A percentile compares a stretch with the other conserved stretches of the same genome.
phyloP scores from a whole-genome alignment of 768 basidiomycete species.

The Termitomyces sp. region DNA sequence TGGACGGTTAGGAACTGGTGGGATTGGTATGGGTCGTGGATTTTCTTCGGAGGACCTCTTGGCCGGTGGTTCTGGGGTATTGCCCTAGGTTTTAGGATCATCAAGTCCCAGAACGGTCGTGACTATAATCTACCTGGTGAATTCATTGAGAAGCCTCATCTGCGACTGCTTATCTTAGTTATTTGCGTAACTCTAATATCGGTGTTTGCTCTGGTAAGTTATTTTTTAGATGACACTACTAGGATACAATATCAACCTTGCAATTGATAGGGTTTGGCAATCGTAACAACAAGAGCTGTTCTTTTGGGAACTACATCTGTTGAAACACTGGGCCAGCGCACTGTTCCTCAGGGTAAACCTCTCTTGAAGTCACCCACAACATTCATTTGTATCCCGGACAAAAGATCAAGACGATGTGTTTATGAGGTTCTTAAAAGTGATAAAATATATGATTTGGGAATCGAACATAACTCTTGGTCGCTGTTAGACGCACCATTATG shows the following conservation, averaged over 20 bases:
- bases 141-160: conserved; percentile 31
- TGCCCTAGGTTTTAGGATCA: conserved; percentile 28
- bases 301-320: conserved; percentile 30
- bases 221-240: no score
- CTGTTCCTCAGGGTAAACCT: conserved; percentile 7
- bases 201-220: conserved; percentile 30
- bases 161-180: conserved; percentile 24
- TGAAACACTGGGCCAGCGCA: conserved; percentile 16
- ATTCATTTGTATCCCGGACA: conserved; percentile 22
- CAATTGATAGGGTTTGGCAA: conserved; percentile 22
- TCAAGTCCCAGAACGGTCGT: conserved; percentile 15
- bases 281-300: conserved; percentile 21
- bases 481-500: conserved; percentile 8
- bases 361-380: not conserved
- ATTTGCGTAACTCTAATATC: conserved; percentile 25
- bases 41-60: conserved; percentile 36
- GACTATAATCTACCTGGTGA: conserved; percentile 17
- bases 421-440: conserved; percentile 20
- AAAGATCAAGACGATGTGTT: conserved; percentile 7
- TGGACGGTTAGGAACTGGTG: conserved; percentile 33
- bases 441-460: conserved; percentile 35
- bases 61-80: conserved; percentile 37
- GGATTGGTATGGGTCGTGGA: conserved; percentile 40
- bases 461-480: conserved; percentile 22
- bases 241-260: not conserved